A percentile compares a stretch with the other conserved stretches of the same genome.
phyloP scores from a whole-genome alignment of 2,329 filamentous ascomycete species.

The Ascochyta viciae-villosae region DNA sequence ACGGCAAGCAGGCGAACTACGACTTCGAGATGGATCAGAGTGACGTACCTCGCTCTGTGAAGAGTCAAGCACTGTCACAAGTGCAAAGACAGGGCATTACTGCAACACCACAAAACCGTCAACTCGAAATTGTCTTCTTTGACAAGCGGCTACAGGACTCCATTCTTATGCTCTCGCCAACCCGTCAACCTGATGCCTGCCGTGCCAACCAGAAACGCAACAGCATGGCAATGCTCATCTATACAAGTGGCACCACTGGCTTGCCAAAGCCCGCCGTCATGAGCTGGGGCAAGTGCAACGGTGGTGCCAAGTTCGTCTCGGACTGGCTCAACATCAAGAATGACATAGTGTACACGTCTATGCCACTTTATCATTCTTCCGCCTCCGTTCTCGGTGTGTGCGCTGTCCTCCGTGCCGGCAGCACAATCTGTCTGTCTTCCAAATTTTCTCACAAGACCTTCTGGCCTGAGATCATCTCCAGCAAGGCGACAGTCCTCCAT shows the following conservation, averaged over 20 bases:
- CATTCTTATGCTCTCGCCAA: conserved; percentile 38
- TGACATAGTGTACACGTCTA: conserved; percentile 47
- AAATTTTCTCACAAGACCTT: conserved; percentile 49
- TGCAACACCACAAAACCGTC: conserved; percentile 22
- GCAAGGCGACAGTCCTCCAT: conserved; percentile 48
- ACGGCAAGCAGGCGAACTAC: conserved; percentile 28
- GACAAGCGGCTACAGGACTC: conserved; percentile 34
- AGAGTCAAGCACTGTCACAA: conserved; percentile 27
- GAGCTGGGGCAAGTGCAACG: conserved; percentile 35
- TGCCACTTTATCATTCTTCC: conserved; percentile 49
- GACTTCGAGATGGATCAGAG: conserved; percentile 32
- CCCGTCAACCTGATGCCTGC: conserved; percentile 38
- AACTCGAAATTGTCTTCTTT: conserved; percentile 43
- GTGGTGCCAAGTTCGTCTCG: conserved; percentile 26
- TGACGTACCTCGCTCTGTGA: conserved; percentile 25
- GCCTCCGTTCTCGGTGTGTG: conserved; percentile 42
- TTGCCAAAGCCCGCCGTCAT: conserved; percentile 47
- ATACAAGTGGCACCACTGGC: conserved; percentile 49
- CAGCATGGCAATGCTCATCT: conserved; percentile 49
- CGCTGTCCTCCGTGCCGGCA: conserved; percentile 35
- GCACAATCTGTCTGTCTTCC: conserved; percentile 37
- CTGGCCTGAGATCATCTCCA: conserved; percentile 47
- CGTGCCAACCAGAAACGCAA: conserved; percentile 32
- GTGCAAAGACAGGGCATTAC: conserved; percentile 14
- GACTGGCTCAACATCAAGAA: conserved; percentile 37